A percentile compares a stretch with the other conserved stretches of the same genome.
phyloP scores from a whole-genome alignment of 139 green algal genomes.

The Coccomyxa sp. region DNA sequence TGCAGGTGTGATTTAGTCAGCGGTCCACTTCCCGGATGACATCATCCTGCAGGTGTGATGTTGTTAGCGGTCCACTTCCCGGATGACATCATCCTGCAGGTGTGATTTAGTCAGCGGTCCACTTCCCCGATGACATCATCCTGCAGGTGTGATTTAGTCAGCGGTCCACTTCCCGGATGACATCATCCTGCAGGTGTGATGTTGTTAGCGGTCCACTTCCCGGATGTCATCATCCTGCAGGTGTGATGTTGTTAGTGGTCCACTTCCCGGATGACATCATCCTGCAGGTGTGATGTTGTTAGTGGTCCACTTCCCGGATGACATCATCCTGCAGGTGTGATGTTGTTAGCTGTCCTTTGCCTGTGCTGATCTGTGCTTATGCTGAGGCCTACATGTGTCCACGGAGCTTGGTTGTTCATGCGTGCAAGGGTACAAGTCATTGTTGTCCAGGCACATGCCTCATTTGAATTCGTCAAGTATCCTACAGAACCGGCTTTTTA shows the following conservation, averaged over 20 bases:
- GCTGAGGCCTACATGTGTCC: no score
- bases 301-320: no score
- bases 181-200: background rate
- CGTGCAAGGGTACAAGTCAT: no score
- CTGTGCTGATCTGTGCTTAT: no score
- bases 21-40: background rate
- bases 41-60: background rate
- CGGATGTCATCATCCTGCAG: background rate
- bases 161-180: background rate
- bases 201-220: background rate
- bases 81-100: background rate
- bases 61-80: background rate
- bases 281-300: background rate
- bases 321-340: no score
- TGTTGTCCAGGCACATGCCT: no score
- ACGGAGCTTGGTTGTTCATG: no score
- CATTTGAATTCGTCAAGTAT: no score
- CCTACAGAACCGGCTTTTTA: no score
- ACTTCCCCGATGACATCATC: background rate
- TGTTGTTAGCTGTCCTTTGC: no score
- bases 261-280: background rate
- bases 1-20: slow-evolving; percentile 14
- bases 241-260: background rate
- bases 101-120: background rate
- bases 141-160: background rate